Percentiles rank a stretch among this genome's conserved stretches.
phyloP scores from a whole-genome alignment of 2,329 filamentous ascomycete species.

The Aspergillus fijiensis region DNA sequence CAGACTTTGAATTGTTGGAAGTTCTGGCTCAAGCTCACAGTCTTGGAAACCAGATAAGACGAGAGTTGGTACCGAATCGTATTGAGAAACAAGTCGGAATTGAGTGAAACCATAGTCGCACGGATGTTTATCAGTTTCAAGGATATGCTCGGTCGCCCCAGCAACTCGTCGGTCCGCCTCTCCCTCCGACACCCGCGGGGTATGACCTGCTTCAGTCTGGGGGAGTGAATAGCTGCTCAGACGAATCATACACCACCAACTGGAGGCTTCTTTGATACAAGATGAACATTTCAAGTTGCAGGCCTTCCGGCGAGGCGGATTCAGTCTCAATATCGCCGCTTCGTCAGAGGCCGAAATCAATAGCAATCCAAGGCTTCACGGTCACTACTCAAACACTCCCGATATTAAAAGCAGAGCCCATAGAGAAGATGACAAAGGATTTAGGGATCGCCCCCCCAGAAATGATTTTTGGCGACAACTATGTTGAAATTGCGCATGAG shows the following conservation, averaged over 20 bases:
- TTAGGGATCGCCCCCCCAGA: constrained; percentile 88
- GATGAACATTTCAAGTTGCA: constrained; percentile 18
- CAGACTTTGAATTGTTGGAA: not conserved
- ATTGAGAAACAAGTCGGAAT: constrained; percentile 12
- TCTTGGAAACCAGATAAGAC: constrained; percentile 5
- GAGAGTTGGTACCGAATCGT: constrained; percentile 6
- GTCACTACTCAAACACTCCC: constrained; percentile 86
- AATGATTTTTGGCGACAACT: constrained; percentile 99
- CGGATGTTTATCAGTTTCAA: constrained; percentile 20
- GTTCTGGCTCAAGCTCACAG: not conserved
- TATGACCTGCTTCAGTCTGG: constrained; percentile 4
- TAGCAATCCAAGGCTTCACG: constrained; percentile 66
- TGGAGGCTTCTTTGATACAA: not conserved
- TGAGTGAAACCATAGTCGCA: constrained; percentile 7
- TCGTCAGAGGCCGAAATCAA: constrained; percentile 51
- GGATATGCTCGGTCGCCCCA: constrained; percentile 21
- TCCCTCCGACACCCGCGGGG: constrained; percentile 36
- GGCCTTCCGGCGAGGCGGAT: constrained; percentile 12
- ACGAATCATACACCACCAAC: not conserved
- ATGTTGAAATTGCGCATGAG: constrained; percentile 71
- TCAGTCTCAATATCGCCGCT: constrained; percentile 57
- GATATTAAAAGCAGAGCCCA: constrained; percentile 87
- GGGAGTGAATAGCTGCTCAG: not conserved
- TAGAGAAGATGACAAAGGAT: constrained; percentile 76
- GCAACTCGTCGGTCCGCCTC: constrained; percentile 33